Percentiles rank a stretch among this genome's conserved stretches.
These are phyloP conservation scores for Amanita brunnescens DNA, from an alignment of 768 basidiomycete genomes.

Conservation along the genomic window DNA sequence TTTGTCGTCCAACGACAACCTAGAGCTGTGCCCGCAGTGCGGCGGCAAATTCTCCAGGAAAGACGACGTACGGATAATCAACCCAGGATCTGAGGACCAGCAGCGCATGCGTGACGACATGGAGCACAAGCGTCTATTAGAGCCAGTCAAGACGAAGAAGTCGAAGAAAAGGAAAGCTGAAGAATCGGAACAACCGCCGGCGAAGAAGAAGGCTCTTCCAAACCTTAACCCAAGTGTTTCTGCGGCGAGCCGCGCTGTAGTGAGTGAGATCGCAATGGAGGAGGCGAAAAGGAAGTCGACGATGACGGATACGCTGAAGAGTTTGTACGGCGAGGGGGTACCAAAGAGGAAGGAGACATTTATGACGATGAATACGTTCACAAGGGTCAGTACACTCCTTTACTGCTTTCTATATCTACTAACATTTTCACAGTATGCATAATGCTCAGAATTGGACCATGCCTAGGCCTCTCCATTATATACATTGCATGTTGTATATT, in stretches of 20 bases:
- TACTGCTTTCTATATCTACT: not conserved
- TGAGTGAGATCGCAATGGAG: constrained; percentile 64
- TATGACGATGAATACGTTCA: constrained; percentile 89
- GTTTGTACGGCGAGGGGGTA: constrained; percentile 60
- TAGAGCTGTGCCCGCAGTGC: constrained; percentile 73
- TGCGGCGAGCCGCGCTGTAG: constrained; percentile 56
- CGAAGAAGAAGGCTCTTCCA: constrained; percentile 39
- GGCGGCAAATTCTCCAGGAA: constrained; percentile 54
- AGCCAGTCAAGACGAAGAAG: constrained; percentile 48
- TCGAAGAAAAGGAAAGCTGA: constrained; percentile 49
- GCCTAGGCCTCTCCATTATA: no score
- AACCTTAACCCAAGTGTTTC: constrained; percentile 44
- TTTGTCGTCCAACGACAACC: constrained; percentile 18
- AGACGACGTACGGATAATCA: constrained; percentile 54
- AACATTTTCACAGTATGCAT: constrained; percentile 14
- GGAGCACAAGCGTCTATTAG: constrained; percentile 46
- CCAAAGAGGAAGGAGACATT: constrained; percentile 69
- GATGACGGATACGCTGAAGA: constrained; percentile 85
- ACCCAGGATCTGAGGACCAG: constrained; percentile 63
- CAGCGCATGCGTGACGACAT: constrained; percentile 46
- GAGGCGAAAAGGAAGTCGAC: constrained; percentile 75
- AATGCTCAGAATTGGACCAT: not conserved
- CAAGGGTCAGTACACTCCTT: constrained; percentile 50
- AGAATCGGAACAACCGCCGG: constrained; percentile 27
- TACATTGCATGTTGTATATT: no score